phyloP scores from a whole-genome alignment of 2,329 filamentous ascomycete genomes.

The Epichloe typhina region DNA sequence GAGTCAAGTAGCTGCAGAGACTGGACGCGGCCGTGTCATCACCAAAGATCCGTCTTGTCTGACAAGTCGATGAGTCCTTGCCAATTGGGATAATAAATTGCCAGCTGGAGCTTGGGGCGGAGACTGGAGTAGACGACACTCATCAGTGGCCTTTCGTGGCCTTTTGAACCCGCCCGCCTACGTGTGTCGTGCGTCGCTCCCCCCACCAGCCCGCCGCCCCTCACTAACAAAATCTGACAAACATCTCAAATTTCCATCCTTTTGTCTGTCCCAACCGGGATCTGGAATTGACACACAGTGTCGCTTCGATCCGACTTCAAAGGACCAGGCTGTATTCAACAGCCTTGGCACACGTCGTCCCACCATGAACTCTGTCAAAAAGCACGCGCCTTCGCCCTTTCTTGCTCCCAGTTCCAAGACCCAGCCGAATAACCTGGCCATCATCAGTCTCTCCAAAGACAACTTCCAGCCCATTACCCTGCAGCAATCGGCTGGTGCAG shows the following conservation, averaged over 20 bases:
- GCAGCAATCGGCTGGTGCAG: slow-evolving; percentile 43
- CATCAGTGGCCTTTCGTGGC: no score
- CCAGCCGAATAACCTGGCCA: slow-evolving; percentile 54
- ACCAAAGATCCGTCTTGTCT: not conserved
- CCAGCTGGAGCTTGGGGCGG: no score
- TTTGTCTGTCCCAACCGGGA: not conserved
- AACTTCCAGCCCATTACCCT: slow-evolving; percentile 66
- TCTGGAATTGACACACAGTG: not conserved
- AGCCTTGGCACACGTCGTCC: not conserved
- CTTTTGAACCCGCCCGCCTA: not conserved
- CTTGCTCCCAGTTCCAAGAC: slow-evolving; percentile 55
- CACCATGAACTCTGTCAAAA: not conserved
- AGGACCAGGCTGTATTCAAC: not conserved
- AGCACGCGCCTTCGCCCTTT: slow-evolving; percentile 52
- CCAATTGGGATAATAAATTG: not conserved
- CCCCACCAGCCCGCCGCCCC: no score
- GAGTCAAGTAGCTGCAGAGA: slow-evolving; percentile 5
- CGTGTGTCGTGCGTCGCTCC: no score
- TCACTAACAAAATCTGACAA: no score
- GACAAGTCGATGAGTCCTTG: not conserved
- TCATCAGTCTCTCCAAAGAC: slow-evolving; percentile 82
- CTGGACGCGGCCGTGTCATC: slow-evolving; percentile 9
- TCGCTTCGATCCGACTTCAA: not conserved
- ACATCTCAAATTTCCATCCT: not conserved
- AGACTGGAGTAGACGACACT: no score